A percentile compares a stretch with the other conserved stretches of the same genome.
phyloP scores from a whole-genome alignment of 768 basidiomycete genomes.

The Chalciporus sphaerocephalus region DNA sequence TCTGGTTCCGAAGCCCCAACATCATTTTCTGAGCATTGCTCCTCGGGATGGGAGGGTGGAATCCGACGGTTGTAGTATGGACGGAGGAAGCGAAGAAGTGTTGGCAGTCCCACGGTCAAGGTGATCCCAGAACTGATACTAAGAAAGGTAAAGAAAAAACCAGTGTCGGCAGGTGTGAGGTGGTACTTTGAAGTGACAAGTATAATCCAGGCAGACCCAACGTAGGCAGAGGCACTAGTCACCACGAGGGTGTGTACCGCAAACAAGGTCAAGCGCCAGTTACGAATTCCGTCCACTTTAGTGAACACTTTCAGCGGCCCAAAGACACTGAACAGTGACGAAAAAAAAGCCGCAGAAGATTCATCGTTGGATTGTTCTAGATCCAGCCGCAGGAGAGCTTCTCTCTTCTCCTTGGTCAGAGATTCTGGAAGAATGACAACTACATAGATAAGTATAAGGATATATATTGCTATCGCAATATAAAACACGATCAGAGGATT shows the following conservation, averaged over 20 bases:
- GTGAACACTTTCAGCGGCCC: slow-evolving; percentile 22
- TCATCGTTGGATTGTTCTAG: neutral
- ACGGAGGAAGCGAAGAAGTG: slow-evolving; percentile 23
- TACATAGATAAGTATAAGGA: slow-evolving; percentile 19
- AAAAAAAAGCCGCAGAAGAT: neutral
- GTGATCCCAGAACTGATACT: slow-evolving; percentile 16
- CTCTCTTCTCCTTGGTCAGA: slow-evolving; percentile 24
- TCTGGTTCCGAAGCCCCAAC: neutral
- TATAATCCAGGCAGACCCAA: slow-evolving; percentile 16
- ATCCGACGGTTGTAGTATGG: slow-evolving; percentile 19
- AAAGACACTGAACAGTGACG: slow-evolving; percentile 9
- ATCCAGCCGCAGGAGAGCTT: slow-evolving; percentile 9
- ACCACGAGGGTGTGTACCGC: slow-evolving; percentile 25
- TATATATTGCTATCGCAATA: slow-evolving; percentile 13
- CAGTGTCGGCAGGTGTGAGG: slow-evolving; percentile 28
- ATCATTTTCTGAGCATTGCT: neutral
- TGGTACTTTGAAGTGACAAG: slow-evolving; percentile 24
- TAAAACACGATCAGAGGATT: slow-evolving; percentile 24
- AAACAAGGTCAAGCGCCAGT: slow-evolving; percentile 31
- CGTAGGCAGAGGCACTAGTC: slow-evolving; percentile 13
- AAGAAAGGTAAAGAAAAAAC: slow-evolving; percentile 20
- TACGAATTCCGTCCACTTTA: slow-evolving; percentile 16
- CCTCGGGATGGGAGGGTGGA: neutral
- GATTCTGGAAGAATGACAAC: slow-evolving; percentile 29
- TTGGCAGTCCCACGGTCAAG: slow-evolving; percentile 20